A percentile compares a stretch with the other conserved stretches of the same genome.
Evolutionary conservation across 148 eudicot species (phyloP).

Genomic region (Rhododendron simsii): DNA sequence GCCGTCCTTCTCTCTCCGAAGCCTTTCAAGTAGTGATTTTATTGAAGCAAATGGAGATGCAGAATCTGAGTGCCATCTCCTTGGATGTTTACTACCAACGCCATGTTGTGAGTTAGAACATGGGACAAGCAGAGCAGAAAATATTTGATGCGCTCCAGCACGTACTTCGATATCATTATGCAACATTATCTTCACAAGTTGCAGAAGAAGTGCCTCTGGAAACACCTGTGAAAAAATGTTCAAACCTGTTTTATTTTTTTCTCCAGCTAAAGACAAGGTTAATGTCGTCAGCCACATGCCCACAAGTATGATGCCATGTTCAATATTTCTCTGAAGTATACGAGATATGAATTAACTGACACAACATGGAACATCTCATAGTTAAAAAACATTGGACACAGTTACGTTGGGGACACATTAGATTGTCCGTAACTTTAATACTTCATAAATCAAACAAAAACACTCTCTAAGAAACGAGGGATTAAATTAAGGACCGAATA

Average conservation of each 20-base stretch:
- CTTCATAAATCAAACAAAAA: neutral
- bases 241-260: neutral
- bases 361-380: neutral
- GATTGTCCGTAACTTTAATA: neutral
- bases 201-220: slow-evolving; percentile 82
- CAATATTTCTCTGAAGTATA: neutral
- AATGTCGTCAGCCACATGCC: neutral
- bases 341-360: neutral
- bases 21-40: slow-evolving; percentile 77
- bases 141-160: slow-evolving; percentile 74
- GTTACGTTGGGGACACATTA: neutral
- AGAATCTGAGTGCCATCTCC: slow-evolving; percentile 48
- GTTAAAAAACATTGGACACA: neutral
- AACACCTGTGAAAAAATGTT: slow-evolving; percentile 43
- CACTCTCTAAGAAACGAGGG: too few relatives aligned
- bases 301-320: neutral
- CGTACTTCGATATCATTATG: slow-evolving; percentile 87
- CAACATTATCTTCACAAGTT: slow-evolving; percentile 80
- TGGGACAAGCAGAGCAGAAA: slow-evolving; percentile 61
- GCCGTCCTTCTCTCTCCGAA: slow-evolving; percentile 58
- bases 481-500: too few relatives aligned
- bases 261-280: neutral
- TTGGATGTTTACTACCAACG: slow-evolving; percentile 34
- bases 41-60: slow-evolving; percentile 68
- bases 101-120: slow-evolving; percentile 40